phyloP scores from a whole-genome alignment of 495 filamentous ascomycete species.

The Penicillium ochrochloron region DNA sequence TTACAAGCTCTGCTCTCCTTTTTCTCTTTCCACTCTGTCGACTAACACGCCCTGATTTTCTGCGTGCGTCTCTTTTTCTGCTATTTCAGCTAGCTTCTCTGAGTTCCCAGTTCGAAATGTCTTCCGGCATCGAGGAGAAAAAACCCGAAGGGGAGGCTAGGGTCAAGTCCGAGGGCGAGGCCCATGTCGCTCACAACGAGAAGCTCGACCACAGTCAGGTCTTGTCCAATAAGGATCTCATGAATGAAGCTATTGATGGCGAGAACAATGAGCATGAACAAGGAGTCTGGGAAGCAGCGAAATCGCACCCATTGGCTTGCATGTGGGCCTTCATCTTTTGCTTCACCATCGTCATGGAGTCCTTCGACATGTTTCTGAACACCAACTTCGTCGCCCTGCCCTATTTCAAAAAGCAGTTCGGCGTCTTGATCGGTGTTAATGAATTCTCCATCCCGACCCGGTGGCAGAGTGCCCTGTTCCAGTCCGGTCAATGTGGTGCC shows the following conservation, averaged over 20 bases:
- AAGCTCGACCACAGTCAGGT: conserved; percentile 36
- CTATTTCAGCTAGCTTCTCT: background rate
- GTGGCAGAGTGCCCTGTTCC: conserved; percentile 45
- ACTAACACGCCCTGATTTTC: background rate
- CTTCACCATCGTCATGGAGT: conserved; percentile 52
- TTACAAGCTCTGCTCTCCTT: background rate
- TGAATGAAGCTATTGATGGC: conserved; percentile 42
- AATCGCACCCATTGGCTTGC: conserved; percentile 52
- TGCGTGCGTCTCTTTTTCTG: background rate
- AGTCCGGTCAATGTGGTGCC: conserved; percentile 55
- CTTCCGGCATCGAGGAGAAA: background rate
- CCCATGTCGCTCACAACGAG: conserved; percentile 9
- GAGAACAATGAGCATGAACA: conserved; percentile 39
- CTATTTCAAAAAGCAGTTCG: conserved; percentile 30
- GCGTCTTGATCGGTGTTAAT: conserved; percentile 22
- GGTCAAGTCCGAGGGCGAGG: background rate
- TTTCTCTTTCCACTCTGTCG: background rate
- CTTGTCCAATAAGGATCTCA: conserved; percentile 35
- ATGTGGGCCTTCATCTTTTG: conserved; percentile 51
- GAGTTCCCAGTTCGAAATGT: background rate
- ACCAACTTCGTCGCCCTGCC: conserved; percentile 40
- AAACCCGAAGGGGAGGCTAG: background rate
- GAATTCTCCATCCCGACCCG: conserved; percentile 32
- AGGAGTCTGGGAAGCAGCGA: conserved; percentile 38
- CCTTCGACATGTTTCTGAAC: conserved; percentile 48